Base-by-base conservation (phyloP, 345 rosid species). In the Salix viminalis region DNA sequence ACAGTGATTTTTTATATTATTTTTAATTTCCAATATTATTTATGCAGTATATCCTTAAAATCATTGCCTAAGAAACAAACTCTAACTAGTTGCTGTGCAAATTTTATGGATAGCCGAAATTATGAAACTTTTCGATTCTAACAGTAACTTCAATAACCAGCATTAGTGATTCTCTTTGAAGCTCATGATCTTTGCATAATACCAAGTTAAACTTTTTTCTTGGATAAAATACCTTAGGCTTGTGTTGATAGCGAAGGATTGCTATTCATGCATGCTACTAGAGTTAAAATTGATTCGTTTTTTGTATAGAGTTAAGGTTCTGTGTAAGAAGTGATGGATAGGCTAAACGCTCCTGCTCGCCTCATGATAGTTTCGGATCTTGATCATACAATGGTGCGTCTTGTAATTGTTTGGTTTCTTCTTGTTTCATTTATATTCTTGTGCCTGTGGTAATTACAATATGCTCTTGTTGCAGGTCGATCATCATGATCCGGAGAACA, bases 281-380 rank as follows among this genome's bases (percentile, higher is more conserved):
- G 36, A 9, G n/a, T 19, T 15, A 6, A 21, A 19, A 32, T 68
- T 74, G 50, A 24, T n/a, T 44, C 21, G 5, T 16, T 26, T 72
- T 76, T 36, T 6, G 39, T 72, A 23, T 48, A 52, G 77, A 58
- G 56, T 26, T 62, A 30, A 52, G 42, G 46, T 30, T 62, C 44
- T 30, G 14, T n/a, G 18, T 26, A 64, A 54, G 3, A 14, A 41
- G 21, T 2, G 16, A 96, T 96, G 99, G 92, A 93, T 77, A 87
- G 92, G 69, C 87, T 93, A 58, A 86, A 79, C 65, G 74, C 83
- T 81, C 71, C 92, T 26, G 87, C 99, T n/a, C 96, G 91, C 71
- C 81, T 96, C 18, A 93, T 96, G 98, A 87, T 96, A 21, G 97
- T 96, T 79, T 94, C 98, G 1, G 99, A 96, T 87, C 98, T 96